Evolutionary conservation across 768 basidiomycete species (phyloP).

Genomic region (Tremella mesenterica): DNA sequence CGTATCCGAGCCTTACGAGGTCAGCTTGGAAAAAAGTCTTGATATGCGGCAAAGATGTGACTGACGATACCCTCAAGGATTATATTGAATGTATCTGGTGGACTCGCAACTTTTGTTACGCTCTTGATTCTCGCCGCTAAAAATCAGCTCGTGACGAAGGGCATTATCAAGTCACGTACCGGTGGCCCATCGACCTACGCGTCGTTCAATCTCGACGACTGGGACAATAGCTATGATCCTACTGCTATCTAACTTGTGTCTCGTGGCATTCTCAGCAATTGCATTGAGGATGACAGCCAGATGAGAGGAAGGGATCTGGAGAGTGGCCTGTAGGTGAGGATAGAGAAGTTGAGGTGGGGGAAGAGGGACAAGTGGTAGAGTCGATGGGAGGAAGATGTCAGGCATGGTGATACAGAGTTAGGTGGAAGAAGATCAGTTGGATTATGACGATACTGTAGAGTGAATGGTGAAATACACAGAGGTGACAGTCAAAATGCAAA

Average conservation of each 20-base stretch:
- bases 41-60: neutral
- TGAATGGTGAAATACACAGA: too few species aligned
- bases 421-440: too few species aligned
- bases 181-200: conserved; percentile 34
- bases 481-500: too few species aligned
- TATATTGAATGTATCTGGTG: conserved; percentile 12
- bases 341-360: conserved; percentile 65
- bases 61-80: conserved; percentile 21
- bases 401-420: conserved; percentile 5
- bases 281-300: conserved; percentile 60
- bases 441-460: too few species aligned
- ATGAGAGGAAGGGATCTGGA: conserved; percentile 54
- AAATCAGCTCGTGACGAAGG: neutral
- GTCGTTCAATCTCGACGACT: conserved; percentile 32
- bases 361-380: conserved; percentile 61
- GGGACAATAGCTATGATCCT: conserved; percentile 24
- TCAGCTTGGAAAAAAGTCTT: neutral
- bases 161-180: conserved; percentile 13
- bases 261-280: conserved; percentile 55
- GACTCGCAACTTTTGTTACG: conserved; percentile 15
- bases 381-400: conserved; percentile 42
- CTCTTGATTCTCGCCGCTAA: conserved; percentile 28
- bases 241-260: conserved; percentile 42
- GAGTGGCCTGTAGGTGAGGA: conserved; percentile 60
- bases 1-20: conserved; percentile 24